Evolutionary conservation across 2,329 filamentous ascomycete genomes (phyloP), one percentile per base, ranked within the genome.

Genomic region (Botrytis hyacinthi): DNA sequence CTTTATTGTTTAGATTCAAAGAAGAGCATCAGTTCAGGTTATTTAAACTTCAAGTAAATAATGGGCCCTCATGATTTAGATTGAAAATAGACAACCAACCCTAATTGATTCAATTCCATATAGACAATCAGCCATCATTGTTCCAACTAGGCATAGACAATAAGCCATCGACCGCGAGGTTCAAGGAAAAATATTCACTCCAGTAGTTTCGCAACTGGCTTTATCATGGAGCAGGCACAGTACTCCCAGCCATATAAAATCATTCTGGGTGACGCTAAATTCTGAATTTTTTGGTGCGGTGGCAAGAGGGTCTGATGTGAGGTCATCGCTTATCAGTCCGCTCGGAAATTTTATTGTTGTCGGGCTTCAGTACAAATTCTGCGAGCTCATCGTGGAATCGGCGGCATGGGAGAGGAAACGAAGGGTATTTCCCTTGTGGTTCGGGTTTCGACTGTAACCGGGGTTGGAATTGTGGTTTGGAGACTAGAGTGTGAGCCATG

Each of bases 371-470:
- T 26, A 51, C 26, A 7, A n/a, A n/a, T 51, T n/a, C 26, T n/a
- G 4, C 10, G 1, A 6, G 16, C 12, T 51, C 26, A 14, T 78
- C 76, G 95, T 83, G 16, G 87, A 90, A 80, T 96, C 93, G 75
- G 87, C 85, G n/a, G 84, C 83, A 73, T 92, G 90, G 78, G 92
- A 85, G 67, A 96, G 84, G 81, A 94, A 94, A 81, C 95, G 93
- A 20, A 95, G 83, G 4, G 89, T 89, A 81, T 94, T 92, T 73
- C 88, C 85, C n/a, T 6, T 81, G 79, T 57, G 37, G 14, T 42
- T 74, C 70, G 9, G 79, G 68, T 37, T 75, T 80, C 7, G 72
- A 60, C 26, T 46, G 29, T 18, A 62, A 71, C 35, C 70, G 54
- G 1, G 65, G 71, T n/a, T 73, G 48, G 74, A 59, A 46, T 46